These are phyloP conservation scores for Eucalyptus polybractea DNA, from an alignment of 345 rosid species.

Conservation along the genomic window DNA sequence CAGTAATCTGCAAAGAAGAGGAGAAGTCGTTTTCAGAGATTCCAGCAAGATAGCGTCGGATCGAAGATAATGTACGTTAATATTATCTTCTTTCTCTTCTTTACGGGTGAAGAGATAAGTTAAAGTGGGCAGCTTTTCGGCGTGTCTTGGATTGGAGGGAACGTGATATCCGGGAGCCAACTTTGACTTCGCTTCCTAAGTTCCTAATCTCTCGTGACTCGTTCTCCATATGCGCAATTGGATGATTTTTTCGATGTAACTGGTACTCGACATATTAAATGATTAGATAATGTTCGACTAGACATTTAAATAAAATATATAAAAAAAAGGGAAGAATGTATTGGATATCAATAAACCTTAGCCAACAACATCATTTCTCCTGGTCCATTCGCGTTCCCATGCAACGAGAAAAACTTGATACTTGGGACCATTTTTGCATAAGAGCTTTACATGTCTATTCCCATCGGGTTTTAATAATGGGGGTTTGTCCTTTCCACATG, in stretches of 20 bases:
- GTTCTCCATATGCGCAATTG: not conserved
- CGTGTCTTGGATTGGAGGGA: not conserved
- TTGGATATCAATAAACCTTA: not conserved
- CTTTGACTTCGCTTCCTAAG: not conserved
- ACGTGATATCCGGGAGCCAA: not conserved
- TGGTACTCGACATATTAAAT: not conserved
- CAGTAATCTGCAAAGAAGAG: not conserved
- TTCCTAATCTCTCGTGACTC: not conserved
- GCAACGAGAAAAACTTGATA: not conserved
- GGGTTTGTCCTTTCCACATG: not conserved
- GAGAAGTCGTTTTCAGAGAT: not conserved
- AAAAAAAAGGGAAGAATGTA: not conserved
- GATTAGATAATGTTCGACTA: not conserved
- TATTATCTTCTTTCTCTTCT: not conserved
- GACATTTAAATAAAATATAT: not conserved
- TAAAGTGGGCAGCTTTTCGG: not conserved
- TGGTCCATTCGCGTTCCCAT: not conserved
- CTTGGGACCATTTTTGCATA: not conserved
- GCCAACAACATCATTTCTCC: accelerated
- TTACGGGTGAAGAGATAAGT: not conserved
- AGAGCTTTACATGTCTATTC: not conserved
- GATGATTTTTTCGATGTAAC: not conserved
- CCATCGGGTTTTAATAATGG: too few relatives aligned
- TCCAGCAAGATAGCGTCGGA: not conserved
- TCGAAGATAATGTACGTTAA: not conserved